Evolutionary conservation across 176 grass and related monocot genomes (phyloP).

Genomic region (Raddia distichophylla): DNA sequence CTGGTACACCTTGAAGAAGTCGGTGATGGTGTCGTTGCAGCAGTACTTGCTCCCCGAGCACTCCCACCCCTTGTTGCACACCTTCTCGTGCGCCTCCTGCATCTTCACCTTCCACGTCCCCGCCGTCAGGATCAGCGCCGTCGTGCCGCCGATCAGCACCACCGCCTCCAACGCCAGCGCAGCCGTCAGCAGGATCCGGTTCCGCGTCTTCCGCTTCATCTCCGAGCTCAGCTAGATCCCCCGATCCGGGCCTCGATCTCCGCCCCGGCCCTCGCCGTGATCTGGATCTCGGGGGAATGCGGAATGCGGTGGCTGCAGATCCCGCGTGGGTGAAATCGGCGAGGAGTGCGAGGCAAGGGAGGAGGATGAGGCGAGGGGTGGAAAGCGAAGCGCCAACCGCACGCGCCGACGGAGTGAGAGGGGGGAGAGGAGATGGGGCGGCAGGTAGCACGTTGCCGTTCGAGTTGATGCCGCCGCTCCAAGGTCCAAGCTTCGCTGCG

Average conservation of each 20-base stretch:
- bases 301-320: constrained; percentile 20
- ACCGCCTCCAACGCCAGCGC: constrained; percentile 26
- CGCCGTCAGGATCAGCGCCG: constrained; percentile 56
- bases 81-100: constrained; percentile 63
- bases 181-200: constrained; percentile 38
- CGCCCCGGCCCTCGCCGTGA: not conserved
- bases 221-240: constrained; percentile 15
- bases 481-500: no score
- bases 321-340: constrained; percentile 37
- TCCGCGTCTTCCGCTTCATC: constrained; percentile 57
- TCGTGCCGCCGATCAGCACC: constrained; percentile 43
- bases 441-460: constrained; percentile 19
- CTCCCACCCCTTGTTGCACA: constrained; percentile 92
- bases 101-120: constrained; percentile 54
- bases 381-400: constrained; percentile 57
- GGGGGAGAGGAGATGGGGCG: constrained; percentile 9
- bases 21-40: constrained; percentile 97
- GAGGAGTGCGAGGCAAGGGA: constrained; percentile 44
- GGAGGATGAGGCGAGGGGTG: not conserved
- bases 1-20: constrained; percentile 98
- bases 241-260: not conserved
- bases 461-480: not conserved
- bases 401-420: constrained; percentile 16
- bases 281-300: constrained; percentile 40
- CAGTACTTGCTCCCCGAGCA: constrained; percentile 86